phyloP scores from a whole-genome alignment of 108 stramenopile genomes.

The Fragilariopsis cylindrus region DNA sequence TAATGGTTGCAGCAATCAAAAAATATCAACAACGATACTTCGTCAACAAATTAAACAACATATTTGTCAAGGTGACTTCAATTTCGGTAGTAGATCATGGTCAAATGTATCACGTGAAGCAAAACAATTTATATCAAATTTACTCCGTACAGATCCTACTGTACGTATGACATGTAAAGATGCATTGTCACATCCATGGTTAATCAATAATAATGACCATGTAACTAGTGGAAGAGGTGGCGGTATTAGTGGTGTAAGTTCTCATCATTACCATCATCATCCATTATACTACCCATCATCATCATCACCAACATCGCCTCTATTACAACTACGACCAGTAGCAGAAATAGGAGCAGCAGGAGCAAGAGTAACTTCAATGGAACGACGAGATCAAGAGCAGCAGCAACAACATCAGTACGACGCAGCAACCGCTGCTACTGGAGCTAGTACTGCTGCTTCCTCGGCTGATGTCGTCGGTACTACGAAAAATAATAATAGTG shows the following conservation, averaged over 20 bases:
- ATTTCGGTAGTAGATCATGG: conserved; percentile 20
- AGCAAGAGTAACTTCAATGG: background rate
- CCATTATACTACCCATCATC: background rate
- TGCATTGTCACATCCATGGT: conserved; percentile 30
- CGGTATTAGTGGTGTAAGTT: background rate
- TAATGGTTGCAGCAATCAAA: background rate
- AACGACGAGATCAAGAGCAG: background rate
- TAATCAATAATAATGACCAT: background rate
- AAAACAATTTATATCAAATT: conserved; percentile 32
- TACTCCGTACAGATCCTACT: conserved; percentile 23
- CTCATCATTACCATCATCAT: background rate
- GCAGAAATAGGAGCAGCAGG: background rate
- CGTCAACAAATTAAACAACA: conserved; percentile 10
- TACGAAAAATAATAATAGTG: too few species aligned
- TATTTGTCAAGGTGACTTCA: conserved; percentile 16
- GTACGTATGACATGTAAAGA: conserved; percentile 30
- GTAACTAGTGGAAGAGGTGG: background rate
- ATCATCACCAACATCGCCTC: background rate
- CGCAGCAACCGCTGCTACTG: too few species aligned
- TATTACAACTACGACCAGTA: background rate
- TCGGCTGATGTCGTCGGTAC: background rate
- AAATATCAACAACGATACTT: background rate
- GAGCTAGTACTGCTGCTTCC: background rate
- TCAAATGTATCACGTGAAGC: conserved; percentile 20
- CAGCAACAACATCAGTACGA: background rate